These are phyloP conservation scores for Dendrobium officinale DNA, from an alignment of 106 monocot species.

Conservation along the genomic window DNA sequence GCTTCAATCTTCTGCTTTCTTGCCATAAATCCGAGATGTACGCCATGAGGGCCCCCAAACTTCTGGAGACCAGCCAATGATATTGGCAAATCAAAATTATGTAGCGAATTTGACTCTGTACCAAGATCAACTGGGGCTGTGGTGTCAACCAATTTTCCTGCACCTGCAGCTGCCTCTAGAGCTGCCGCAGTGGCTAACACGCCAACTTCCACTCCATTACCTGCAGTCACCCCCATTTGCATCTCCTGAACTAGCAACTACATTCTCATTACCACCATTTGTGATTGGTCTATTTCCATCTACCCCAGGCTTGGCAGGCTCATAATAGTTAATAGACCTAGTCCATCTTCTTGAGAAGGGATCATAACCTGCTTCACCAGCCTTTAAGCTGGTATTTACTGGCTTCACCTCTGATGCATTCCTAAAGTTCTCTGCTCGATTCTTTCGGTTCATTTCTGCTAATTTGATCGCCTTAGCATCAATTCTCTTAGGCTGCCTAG, in stretches of 20 bases:
- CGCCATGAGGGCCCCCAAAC: slow-evolving; percentile 63
- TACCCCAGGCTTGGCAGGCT: slow-evolving; percentile 37
- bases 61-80: slow-evolving; percentile 60
- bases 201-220: slow-evolving; percentile 21
- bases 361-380: slow-evolving; percentile 89
- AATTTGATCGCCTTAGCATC: slow-evolving; percentile 76
- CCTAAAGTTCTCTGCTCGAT: slow-evolving; percentile 84
- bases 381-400: slow-evolving; percentile 69
- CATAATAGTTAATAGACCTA: slow-evolving; percentile 32
- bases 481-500: slow-evolving; percentile 30
- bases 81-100: slow-evolving; percentile 76
- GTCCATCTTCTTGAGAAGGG: slow-evolving; percentile 98
- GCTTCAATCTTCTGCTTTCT: slow-evolving; percentile 89
- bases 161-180: slow-evolving; percentile 72
- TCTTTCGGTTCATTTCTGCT: slow-evolving; percentile 86
- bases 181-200: slow-evolving; percentile 64
- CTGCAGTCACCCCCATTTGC: slow-evolving; percentile 6
- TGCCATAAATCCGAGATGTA: slow-evolving; percentile 46
- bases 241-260: not conserved
- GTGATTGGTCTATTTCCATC: slow-evolving; percentile 18
- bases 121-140: slow-evolving; percentile 75
- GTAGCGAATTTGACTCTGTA: slow-evolving; percentile 57
- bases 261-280: slow-evolving; percentile 17
- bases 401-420: slow-evolving; percentile 84
- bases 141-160: slow-evolving; percentile 84